Percentiles rank a stretch among this genome's conserved stretches.
phyloP scores from a whole-genome alignment of 768 basidiomycete species.

The Suillus subaureus region DNA sequence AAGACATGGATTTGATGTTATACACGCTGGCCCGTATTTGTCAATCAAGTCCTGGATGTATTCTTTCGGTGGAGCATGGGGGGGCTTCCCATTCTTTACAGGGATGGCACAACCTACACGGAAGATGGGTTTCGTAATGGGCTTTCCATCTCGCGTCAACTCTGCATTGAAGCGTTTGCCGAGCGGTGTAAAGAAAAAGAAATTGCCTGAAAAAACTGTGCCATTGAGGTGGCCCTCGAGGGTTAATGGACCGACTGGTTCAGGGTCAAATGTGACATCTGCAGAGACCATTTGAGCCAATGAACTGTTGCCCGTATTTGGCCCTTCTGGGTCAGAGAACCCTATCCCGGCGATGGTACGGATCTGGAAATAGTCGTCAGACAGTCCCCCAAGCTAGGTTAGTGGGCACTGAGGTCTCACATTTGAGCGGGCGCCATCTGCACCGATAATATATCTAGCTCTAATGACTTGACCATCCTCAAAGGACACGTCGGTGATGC shows the following conservation, averaged over 20 bases:
- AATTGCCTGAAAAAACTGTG: conserved; percentile 27
- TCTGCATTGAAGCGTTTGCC: conserved; percentile 15
- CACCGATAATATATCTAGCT: conserved; percentile 50
- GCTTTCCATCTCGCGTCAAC: background rate
- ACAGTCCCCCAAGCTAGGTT: background rate
- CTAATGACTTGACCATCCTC: conserved; percentile 47
- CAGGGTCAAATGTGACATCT: conserved; percentile 44
- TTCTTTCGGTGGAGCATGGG: conserved; percentile 17
- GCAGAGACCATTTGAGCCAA: conserved; percentile 47
- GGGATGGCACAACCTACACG: conserved; percentile 44
- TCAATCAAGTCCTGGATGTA: conserved; percentile 7
- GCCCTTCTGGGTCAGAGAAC: conserved; percentile 46
- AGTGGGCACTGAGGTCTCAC: conserved; percentile 30
- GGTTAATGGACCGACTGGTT: conserved; percentile 15
- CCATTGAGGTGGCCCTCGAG: conserved; percentile 17
- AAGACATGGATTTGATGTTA: conserved; percentile 6
- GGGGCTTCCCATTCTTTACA: conserved; percentile 28
- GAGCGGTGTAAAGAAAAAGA: conserved; percentile 37
- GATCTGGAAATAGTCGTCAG: conserved; percentile 32
- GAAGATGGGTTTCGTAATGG: conserved; percentile 23
- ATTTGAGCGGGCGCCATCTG: conserved; percentile 50
- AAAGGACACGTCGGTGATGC: conserved; percentile 43
- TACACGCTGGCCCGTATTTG: background rate
- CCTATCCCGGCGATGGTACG: conserved; percentile 43
- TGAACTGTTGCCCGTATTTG: conserved; percentile 16